A percentile compares a stretch with the other conserved stretches of the same genome.
phyloP scores from a whole-genome alignment of 345 rosid genomes.

The Turritis glabra region DNA sequence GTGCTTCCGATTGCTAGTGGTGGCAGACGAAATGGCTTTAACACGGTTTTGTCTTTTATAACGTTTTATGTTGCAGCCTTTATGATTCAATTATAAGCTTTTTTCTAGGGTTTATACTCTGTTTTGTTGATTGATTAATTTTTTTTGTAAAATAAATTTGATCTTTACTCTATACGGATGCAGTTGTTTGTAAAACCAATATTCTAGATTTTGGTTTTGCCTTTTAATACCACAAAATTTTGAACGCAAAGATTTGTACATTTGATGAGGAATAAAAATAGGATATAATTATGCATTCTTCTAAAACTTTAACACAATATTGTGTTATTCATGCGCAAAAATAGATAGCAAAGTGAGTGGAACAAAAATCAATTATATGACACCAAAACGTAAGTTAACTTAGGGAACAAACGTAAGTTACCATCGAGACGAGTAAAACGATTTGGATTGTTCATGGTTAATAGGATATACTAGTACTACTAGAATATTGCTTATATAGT shows the following conservation, averaged over 20 bases:
- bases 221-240: not conserved
- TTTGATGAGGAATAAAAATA: too few relatives aligned
- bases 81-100: not conserved
- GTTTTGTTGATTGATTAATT: slow-evolving; percentile 28
- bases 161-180: slow-evolving; percentile 8
- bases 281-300: too few relatives aligned
- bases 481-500: too few relatives aligned
- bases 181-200: not conserved
- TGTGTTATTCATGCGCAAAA: too few relatives aligned
- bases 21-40: slow-evolving; percentile 35
- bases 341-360: too few relatives aligned
- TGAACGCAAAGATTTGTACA: not conserved
- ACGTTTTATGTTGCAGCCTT: slow-evolving; percentile 1
- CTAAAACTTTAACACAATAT: too few relatives aligned
- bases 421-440: too few relatives aligned
- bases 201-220: not conserved
- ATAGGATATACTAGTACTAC: too few relatives aligned
- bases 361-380: too few relatives aligned
- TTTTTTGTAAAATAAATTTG: slow-evolving; percentile 23
- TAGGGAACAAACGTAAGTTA: too few relatives aligned
- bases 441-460: too few relatives aligned
- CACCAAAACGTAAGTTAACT: too few relatives aligned
- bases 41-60: not conserved
- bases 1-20: slow-evolving; percentile 51
- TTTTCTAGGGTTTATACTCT: slow-evolving; percentile 3